Percentiles rank a stretch among this genome's conserved stretches.
Evolutionary conservation across 345 rosid genomes (phyloP).

Genomic region (Leavenworthia alabamica): DNA sequence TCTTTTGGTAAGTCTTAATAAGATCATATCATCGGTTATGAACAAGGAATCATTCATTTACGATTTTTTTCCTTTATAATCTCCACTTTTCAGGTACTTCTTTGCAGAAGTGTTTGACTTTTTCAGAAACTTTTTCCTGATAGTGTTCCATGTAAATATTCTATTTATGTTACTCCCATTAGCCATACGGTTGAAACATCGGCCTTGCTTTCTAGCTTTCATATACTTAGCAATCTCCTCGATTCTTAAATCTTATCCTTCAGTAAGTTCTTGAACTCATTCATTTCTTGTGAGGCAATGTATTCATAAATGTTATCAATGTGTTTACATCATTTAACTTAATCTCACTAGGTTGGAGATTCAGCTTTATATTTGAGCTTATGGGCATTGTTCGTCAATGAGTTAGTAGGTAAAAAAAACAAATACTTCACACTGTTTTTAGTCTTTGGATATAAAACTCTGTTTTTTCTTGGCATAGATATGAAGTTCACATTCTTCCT

Average conservation of each 20-base stretch:
- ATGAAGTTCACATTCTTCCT: conserved; percentile 88
- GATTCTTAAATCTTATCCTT: conserved; percentile 89
- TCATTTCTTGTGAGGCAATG: neutral
- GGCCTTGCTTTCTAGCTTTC: conserved; percentile 90
- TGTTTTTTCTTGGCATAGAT: conserved; percentile 38
- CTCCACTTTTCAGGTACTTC: conserved; percentile 79
- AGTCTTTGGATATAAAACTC: conserved; percentile 20
- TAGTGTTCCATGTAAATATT: conserved; percentile 79
- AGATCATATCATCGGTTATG: neutral
- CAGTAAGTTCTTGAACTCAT: conserved; percentile 46
- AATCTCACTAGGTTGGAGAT: conserved; percentile 70
- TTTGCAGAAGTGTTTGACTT: conserved; percentile 92
- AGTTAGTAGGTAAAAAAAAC: conserved; percentile 58
- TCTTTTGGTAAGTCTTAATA: conserved; percentile 56
- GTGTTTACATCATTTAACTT: neutral
- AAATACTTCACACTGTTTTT: neutral
- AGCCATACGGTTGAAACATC: conserved; percentile 77
- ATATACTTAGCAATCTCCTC: conserved; percentile 71
- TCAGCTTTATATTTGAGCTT: conserved; percentile 77
- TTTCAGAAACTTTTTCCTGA: conserved; percentile 82
- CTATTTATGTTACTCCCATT: conserved; percentile 78
- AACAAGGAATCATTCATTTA: neutral
- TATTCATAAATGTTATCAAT: neutral
- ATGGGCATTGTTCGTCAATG: conserved; percentile 72
- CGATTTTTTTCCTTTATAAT: neutral